Base-by-base conservation (phyloP, 805 yeast genomes). In the Cyberlindnera maclurae region DNA sequence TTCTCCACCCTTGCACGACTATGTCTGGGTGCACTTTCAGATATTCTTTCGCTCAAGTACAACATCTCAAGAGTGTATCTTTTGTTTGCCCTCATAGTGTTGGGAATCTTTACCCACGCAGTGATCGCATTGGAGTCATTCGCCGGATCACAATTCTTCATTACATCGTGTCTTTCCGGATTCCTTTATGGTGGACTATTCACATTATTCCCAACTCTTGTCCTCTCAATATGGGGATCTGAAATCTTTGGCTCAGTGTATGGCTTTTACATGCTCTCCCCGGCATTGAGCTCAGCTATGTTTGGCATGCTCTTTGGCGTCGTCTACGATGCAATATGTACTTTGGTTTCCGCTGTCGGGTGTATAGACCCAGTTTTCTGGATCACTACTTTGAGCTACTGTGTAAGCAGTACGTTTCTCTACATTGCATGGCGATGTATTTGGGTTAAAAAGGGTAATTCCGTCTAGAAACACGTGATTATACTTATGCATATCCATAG, bases 181-280 rank as follows among this genome's bases (percentile, higher is more conserved):
- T 54, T 75, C 18, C 65, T 76, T 5, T 86, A 90, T 54, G 96
- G 97, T 26, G 85, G 89, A 0, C 55, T 85, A 4, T 90, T 86
- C 64, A 88, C 97, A 0, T 62, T 86, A 5, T 84, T 78, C 50
- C 97, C 98, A 3, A 82, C 95, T 0, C 69, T 88, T 12, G 76
- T 88, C 12, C 81, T 95, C 2, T 68, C 80, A 4, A 75, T 84
- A 3, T 93, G 96, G 88, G 97, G 97, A 0, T 71, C 83, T 16
- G 88, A 83, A 31, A 72, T 84, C 26, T 77, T 90, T 60, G 97
- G 97, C 0, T 83, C 95, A 3, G 83, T 90, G 2, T 90, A 96
- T 86, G 97, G 97, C 3, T 66, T 82, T 18, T 84, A 87, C 57
- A 81, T 87, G 73, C 70, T 84, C 27, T 93, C 94, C 0, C 95